Evolutionary conservation across 805 yeast species (phyloP).

Genomic region (Schwanniomyces yamadae): DNA sequence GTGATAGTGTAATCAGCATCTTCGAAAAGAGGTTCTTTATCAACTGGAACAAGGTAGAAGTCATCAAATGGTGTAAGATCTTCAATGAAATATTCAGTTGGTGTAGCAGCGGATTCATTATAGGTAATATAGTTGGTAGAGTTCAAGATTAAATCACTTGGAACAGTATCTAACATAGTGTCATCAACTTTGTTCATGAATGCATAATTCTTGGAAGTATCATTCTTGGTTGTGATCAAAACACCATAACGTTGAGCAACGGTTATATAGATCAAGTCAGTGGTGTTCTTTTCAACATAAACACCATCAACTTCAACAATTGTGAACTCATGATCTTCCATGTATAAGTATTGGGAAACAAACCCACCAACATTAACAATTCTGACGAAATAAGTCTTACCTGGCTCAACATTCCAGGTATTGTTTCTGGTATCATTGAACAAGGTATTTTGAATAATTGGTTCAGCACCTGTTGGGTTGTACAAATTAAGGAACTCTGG

Average conservation of each 20-base stretch:
- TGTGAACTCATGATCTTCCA: slow-evolving; percentile 42
- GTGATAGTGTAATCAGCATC: slow-evolving; percentile 63
- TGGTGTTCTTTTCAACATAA: slow-evolving; percentile 55
- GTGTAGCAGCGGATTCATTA: slow-evolving; percentile 26
- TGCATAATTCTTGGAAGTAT: slow-evolving; percentile 49
- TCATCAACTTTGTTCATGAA: slow-evolving; percentile 62
- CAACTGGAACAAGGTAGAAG: slow-evolving; percentile 66
- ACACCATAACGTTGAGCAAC: slow-evolving; percentile 84
- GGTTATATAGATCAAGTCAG: slow-evolving; percentile 59
- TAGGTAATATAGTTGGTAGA: slow-evolving; percentile 59
- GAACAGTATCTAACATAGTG: slow-evolving; percentile 69
- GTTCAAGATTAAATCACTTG: slow-evolving; percentile 51
- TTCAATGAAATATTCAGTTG: slow-evolving; percentile 22
- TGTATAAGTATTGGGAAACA: slow-evolving; percentile 56
- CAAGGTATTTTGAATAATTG: slow-evolving; percentile 65
- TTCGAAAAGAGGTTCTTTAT: slow-evolving; percentile 47
- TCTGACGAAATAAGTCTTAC: slow-evolving; percentile 62
- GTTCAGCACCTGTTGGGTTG: slow-evolving; percentile 86
- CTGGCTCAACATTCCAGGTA: slow-evolving; percentile 54
- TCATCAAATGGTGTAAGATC: slow-evolving; percentile 63
- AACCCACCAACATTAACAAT: slow-evolving; percentile 68
- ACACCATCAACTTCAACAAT: slow-evolving; percentile 49
- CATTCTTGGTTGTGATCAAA: slow-evolving; percentile 54
- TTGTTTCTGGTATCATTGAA: slow-evolving; percentile 64
- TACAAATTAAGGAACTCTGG: slow-evolving; percentile 55